Base-by-base conservation (phyloP, 2,329 filamentous ascomycete genomes). In the Monosporascus sp. region DNA sequence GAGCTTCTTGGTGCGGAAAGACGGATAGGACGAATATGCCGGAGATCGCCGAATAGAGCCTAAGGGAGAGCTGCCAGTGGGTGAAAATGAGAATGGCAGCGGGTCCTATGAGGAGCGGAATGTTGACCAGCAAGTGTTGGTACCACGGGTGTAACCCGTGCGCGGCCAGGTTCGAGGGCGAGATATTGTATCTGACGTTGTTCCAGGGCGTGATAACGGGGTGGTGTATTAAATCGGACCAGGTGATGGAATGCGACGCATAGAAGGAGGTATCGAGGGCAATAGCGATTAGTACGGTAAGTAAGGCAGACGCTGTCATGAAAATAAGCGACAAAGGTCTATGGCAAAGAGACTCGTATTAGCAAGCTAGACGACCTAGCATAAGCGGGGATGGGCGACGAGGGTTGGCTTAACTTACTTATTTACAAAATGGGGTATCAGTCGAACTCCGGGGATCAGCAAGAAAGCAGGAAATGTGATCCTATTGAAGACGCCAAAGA, bases 401-500 rank as follows among this genome's bases (percentile, higher is more conserved):
- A 15, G n/a, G 22, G 35, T 22, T 22, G 25, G 15, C 7, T 9
- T 22, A 22, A 74, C 82, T 67, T 72, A 94, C 89, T 87, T 93
- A 70, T 85, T 85, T 69, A 82, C 74, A 67, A 96, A 94, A 75
- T 96, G 88, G 60, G 90, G 90, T 69, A 97, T 76, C 66, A 99
- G 78, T 66, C 86, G 86, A 67, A 96, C 74, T 37, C 87, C 87
- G 50, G 94, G 93, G 67, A 97, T 83, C 54, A 96, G 70, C 57
- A 99, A 74, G 69, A 96, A 99, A 15, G 92, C 93, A 46, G 93
- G 93, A 70, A 97, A 97, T 9, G 94, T 99, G 65, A 97, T 97
- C 60, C 94, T 85, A 72, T 97, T 99, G 73, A 99, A 99, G 54
- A 93, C 75, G 49, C 94, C 94, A 65, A 94, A 88, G 15, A 96